Evolutionary conservation across 345 rosid species (phyloP).

Genomic region (Carallia brachiata): DNA sequence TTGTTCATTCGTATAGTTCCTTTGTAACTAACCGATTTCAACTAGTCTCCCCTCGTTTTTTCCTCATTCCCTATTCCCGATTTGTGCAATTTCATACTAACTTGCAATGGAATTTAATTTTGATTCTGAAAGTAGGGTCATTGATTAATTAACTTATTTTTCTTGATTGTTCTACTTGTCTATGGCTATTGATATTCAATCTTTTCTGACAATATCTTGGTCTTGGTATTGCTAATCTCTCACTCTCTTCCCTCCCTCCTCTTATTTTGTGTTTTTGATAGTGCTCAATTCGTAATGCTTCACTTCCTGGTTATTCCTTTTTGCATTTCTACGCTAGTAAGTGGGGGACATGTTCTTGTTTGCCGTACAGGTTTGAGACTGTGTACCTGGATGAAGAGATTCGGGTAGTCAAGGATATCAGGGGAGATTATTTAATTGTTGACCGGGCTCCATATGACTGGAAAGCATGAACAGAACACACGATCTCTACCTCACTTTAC

Average conservation of each 20-base stretch:
- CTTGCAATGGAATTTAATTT: background rate
- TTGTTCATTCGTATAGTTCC: no score
- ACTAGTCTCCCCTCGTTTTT: no score
- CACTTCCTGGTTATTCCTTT: no score
- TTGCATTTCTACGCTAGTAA: background rate
- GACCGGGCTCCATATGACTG: slow-evolving; percentile 61
- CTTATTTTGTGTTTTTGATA: background rate
- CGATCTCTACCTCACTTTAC: background rate
- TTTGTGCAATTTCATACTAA: background rate
- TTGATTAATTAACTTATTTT: background rate
- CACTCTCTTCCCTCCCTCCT: background rate
- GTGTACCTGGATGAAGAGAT: slow-evolving; percentile 65
- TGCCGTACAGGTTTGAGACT: slow-evolving; percentile 52
- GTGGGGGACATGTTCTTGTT: background rate
- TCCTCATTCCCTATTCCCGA: no score
- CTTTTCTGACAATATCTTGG: background rate
- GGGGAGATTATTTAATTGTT: slow-evolving; percentile 70
- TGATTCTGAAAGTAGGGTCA: background rate
- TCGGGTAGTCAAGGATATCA: slow-evolving; percentile 75
- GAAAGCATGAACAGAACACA: slow-evolving; percentile 38
- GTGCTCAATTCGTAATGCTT: no score
- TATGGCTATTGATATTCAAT: background rate
- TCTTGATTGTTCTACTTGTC: background rate
- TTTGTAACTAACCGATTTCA: no score
- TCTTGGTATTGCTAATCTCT: background rate